Conservation (phyloP, 352 stramenopile genomes). For the Salisapilia sapeloensis region DNA sequence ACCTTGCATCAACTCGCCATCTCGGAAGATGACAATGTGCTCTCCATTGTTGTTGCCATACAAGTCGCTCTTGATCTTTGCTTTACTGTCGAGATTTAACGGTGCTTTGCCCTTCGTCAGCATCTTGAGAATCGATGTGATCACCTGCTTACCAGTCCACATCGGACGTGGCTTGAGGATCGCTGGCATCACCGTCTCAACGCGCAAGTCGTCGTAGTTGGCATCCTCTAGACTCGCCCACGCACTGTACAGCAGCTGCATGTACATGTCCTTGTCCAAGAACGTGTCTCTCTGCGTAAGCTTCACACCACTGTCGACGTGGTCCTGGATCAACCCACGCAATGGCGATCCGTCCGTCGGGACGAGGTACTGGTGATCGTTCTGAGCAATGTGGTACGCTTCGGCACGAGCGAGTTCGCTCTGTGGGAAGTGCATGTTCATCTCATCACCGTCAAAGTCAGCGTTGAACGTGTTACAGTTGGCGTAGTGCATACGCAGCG, state of each 20-base stretch:
- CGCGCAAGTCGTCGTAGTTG: conserved; percentile 70
- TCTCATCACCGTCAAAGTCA: conserved; percentile 99
- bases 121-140: conserved; percentile 94
- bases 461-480: conserved; percentile 99
- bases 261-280: conserved; percentile 96
- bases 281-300: conserved; percentile 96
- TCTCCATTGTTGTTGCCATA: conserved; percentile 92
- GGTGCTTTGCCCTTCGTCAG: conserved; percentile 81
- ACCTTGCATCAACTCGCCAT: conserved; percentile 92
- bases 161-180: conserved; percentile 94
- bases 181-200: conserved; percentile 91
- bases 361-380: conserved; percentile 97
- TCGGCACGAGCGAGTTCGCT: conserved; percentile 95
- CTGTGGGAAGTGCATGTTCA: conserved; percentile 99
- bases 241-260: conserved; percentile 94
- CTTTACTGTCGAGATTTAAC: conserved; percentile 88
- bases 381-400: conserved; percentile 94
- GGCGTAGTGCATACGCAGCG: conserved; percentile 99
- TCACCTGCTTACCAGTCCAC: conserved; percentile 99
- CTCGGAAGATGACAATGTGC: conserved; percentile 92
- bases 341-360: conserved; percentile 96
- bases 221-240: conserved; percentile 91
- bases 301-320: conserved; percentile 98
- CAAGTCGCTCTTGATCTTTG: conserved; percentile 92
- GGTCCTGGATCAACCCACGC: conserved; percentile 98